Evolutionary conservation across 768 basidiomycete species (phyloP), one percentile per base, ranked within the genome.

Genomic region (Porphyrellus cyaneotinctus): DNA sequence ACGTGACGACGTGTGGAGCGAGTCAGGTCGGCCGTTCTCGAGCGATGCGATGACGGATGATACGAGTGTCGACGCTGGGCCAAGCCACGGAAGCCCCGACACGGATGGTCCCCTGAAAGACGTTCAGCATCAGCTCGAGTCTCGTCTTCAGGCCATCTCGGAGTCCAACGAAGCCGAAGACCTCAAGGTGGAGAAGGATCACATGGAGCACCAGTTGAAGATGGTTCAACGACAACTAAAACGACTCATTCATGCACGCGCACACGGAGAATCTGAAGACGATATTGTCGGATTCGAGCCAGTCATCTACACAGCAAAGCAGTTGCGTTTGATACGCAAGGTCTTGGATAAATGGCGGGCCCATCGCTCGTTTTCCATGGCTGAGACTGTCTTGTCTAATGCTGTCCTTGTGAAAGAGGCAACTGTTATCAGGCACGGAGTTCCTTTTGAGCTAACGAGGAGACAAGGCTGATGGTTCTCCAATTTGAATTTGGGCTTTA

Each of bases 361-460:
- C 0, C 85, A 91, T 70, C 77, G 88, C 22, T 80, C 87, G 8
- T 94, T 97, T 66, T 88, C 86, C 1, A 95, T 98, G 91, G 91
- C 95, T 2, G 95, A 98, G 71, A 75, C 80, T 26, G 84, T 94
- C 22, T 73, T 98, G 47, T 85, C 87, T 7, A 87, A 81, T 65
- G 95, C 95, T 11, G 85, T 94, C 2, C 67, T 86, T 50, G 75
- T 97, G 36, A 95, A 97, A 70, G 97, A 99, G 71, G 95, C 93
- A 6, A 97, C 97, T 68, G 78, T 97, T 42, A 88, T 97, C 61
- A 92, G 90, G 88, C 87, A 57, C 41, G 78, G 33, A 3, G 9
- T 51, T 36, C 35, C 26, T 53, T 43, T 8, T 24, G 13, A 17
- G 20, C 3, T 23, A 20, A 31, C 23, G 43, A 23, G 14, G 35